Conservation (phyloP, 2,329 filamentous ascomycete species). For the Graphilbum sp. region DNA sequence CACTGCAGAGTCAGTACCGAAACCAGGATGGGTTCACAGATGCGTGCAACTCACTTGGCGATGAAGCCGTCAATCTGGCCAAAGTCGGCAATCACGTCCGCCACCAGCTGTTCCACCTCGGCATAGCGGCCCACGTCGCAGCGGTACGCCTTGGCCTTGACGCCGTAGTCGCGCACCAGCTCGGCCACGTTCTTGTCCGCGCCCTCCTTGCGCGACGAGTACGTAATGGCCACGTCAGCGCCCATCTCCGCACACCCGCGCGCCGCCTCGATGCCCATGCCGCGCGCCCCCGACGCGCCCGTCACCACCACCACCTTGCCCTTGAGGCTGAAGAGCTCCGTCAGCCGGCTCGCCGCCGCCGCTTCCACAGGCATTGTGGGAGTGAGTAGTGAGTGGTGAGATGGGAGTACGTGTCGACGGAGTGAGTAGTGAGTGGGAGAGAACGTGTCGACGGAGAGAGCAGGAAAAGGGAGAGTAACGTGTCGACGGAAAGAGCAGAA, state of each 20-base stretch:
- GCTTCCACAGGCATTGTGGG: constrained; percentile 35
- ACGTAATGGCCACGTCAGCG: constrained; percentile 55
- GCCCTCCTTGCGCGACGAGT: constrained; percentile 52
- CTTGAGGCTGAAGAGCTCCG: constrained; percentile 55
- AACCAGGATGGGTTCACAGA: no score
- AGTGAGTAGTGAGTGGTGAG: neutral
- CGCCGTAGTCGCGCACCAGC: constrained; percentile 47
- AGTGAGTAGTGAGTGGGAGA: neutral
- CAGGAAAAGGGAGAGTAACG: no score
- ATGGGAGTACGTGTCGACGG: neutral
- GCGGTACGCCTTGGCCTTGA: constrained; percentile 48
- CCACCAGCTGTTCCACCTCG: constrained; percentile 32
- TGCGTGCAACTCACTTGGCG: constrained; percentile 67
- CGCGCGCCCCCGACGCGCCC: constrained; percentile 51
- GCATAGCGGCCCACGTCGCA: constrained; percentile 41
- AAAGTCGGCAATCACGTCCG: constrained; percentile 45
- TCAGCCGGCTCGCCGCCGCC: constrained; percentile 39
- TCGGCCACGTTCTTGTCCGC: constrained; percentile 50
- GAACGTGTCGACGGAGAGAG: no score
- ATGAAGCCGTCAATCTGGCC: constrained; percentile 64
- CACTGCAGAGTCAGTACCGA: no score
- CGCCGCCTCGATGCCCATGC: constrained; percentile 55
- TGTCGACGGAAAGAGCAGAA: no score
- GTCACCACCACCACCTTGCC: constrained; percentile 58
- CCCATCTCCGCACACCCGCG: constrained; percentile 56